Conservation (phyloP, 2,329 filamentous ascomycete species). For the Cordyceps cateniannulata region DNA sequence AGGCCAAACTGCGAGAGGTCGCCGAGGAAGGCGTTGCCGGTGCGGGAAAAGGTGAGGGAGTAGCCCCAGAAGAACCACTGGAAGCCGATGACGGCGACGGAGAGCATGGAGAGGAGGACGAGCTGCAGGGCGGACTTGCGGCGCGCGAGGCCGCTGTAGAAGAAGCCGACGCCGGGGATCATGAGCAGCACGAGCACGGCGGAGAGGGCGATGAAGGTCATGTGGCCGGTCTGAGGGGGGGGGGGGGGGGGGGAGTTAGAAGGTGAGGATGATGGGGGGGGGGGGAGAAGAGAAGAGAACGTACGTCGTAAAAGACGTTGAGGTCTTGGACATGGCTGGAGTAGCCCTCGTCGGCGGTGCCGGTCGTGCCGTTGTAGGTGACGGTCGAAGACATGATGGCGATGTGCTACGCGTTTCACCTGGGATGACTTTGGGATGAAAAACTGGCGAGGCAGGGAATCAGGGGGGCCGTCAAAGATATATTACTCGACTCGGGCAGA, state of each 20-base stretch:
- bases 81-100: constrained; percentile 71
- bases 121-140: constrained; percentile 84
- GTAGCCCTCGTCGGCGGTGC: constrained; percentile 44
- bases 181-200: constrained; percentile 81
- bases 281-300: constrained; percentile 15
- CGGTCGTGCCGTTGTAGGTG: constrained; percentile 45
- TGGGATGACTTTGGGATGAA: neutral
- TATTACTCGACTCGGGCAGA: neutral
- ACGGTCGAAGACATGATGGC: constrained; percentile 21
- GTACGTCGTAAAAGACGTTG: constrained; percentile 78
- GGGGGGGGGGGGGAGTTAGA: constrained; percentile 15
- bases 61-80: constrained; percentile 98
- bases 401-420: constrained; percentile 1
- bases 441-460: neutral
- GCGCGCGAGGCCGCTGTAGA: constrained; percentile 85
- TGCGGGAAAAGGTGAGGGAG: constrained; percentile 76
- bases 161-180: constrained; percentile 91
- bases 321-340: constrained; percentile 56
- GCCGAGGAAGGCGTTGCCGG: constrained; percentile 71
- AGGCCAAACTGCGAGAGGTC: constrained; percentile 77
- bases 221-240: constrained; percentile 60
- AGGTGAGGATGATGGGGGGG: neutral
- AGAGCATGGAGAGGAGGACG: constrained; percentile 79
- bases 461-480: neutral
- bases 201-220: constrained; percentile 72